phyloP scores from a whole-genome alignment of 768 basidiomycete genomes.

The Agaricus sinodeliciosus region DNA sequence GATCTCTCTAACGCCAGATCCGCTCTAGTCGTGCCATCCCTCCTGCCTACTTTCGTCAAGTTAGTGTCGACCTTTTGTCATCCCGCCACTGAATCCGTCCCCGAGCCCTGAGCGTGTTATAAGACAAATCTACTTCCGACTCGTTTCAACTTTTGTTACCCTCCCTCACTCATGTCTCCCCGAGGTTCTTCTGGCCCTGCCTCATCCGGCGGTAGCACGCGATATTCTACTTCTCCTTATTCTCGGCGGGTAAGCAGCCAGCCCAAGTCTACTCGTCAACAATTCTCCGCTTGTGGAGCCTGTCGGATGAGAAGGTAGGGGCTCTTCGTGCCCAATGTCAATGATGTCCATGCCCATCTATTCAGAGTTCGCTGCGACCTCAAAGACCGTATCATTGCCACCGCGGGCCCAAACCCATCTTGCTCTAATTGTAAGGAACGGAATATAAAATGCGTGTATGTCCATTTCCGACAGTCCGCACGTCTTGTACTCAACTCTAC shows the following conservation, averaged over 20 bases:
- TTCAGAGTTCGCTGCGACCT: conserved; percentile 87
- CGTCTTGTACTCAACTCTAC: conserved; percentile 7
- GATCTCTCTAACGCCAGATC: conserved; percentile 34
- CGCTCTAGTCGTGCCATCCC: conserved; percentile 29
- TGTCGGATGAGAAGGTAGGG: conserved; percentile 81
- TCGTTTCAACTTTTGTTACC: conserved; percentile 16
- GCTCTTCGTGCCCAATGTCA: conserved; percentile 10
- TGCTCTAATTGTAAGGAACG: conserved; percentile 92
- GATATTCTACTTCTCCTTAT: conserved; percentile 30
- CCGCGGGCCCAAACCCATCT: conserved; percentile 39
- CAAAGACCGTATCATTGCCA: conserved; percentile 64
- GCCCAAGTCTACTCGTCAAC: conserved; percentile 72
- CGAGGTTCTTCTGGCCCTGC: conserved; percentile 30
- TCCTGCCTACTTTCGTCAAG: conserved; percentile 25
- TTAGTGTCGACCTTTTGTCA: conserved; percentile 24
- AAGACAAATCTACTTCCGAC: conserved; percentile 23
- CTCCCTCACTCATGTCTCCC: conserved; percentile 48
- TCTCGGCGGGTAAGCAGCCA: conserved; percentile 49
- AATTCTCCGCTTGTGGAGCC: conserved; percentile 91
- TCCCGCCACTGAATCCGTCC: conserved; percentile 22
- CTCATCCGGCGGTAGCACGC: conserved; percentile 27
- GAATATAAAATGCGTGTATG: conserved; percentile 89
- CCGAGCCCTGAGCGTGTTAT: conserved; percentile 29
- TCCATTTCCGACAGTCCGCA: conserved; percentile 15
- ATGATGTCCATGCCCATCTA: conserved; percentile 5